Base-by-base conservation (phyloP, 345 rosid species). In the Populus alba region DNA sequence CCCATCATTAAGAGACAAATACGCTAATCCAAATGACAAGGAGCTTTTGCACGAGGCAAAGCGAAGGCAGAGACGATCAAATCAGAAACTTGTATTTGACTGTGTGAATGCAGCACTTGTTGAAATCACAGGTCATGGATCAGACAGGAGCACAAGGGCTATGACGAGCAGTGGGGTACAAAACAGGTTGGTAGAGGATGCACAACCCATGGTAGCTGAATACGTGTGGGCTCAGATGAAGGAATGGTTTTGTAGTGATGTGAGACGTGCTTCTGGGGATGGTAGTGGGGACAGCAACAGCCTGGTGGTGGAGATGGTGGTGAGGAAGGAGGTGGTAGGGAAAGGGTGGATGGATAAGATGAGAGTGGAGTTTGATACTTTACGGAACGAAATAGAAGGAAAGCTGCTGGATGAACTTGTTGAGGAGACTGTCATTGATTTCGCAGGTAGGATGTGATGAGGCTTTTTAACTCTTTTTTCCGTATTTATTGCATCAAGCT, bases 351-450 rank as follows among this genome's bases (percentile, higher is more conserved):
- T 55, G 35, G 86, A 83, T 72, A 73, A 72, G 62, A 81, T 85
- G 86, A 88, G 86, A 81, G 16, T 72, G 75, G 94, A 91, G 87
- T 70, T 85, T 68, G 89, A 91, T 77, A 82, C 79, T 53, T 66
- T 91, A 78, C 87, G 91, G 57, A 43, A 57, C 73, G 92, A 91
- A 72, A 89, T 94, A 72, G 94, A 89, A 82, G 74, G 83, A 84
- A 85, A 81, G 71, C 80, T 97, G 86, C 84, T 94, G 76, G 86
- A 88, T 75, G 97, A 97, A 78, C 92, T 94, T 47, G 90, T 94
- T 78, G 90, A 90, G 78, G 98, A 97, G 79, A 87, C 92, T 39
- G 92, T 94, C 73, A 82, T 80, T 29, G 91, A 89, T 65, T 71
- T 72, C 61, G 27, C 65, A 66, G 82, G 82, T 71, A 78, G 79